phyloP scores from a whole-genome alignment of 495 filamentous ascomycete species.

The Trichoderma parareesei region DNA sequence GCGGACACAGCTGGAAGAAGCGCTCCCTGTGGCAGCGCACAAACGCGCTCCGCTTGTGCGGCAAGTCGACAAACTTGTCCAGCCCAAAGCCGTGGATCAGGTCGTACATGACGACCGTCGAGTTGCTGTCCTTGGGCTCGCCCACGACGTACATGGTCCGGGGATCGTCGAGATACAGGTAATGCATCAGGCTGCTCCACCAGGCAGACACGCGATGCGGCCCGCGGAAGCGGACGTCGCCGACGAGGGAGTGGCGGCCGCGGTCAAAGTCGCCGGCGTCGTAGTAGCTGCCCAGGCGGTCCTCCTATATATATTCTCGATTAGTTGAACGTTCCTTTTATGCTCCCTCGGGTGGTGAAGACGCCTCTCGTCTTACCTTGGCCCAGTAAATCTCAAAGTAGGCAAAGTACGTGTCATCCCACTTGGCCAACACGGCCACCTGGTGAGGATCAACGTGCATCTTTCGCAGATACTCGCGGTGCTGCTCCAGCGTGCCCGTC shows the following conservation, averaged over 20 bases:
- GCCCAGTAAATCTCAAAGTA: slow-evolving; percentile 69
- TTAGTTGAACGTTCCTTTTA: neutral
- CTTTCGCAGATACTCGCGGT: slow-evolving; percentile 51
- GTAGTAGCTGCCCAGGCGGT: slow-evolving; percentile 59
- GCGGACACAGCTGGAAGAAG: slow-evolving; percentile 59
- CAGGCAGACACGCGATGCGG: slow-evolving; percentile 59
- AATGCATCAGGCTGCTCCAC: slow-evolving; percentile 63
- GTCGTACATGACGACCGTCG: slow-evolving; percentile 56
- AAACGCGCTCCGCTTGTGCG: slow-evolving; percentile 58
- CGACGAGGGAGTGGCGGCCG: slow-evolving; percentile 60
- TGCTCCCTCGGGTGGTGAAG: neutral
- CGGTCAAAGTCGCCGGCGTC: slow-evolving; percentile 55
- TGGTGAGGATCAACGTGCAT: slow-evolving; percentile 56
- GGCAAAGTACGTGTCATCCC: slow-evolving; percentile 53
- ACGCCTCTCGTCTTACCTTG: slow-evolving; percentile 38
- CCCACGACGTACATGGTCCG: slow-evolving; percentile 55
- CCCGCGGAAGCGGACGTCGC: slow-evolving; percentile 53
- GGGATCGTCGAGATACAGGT: slow-evolving; percentile 61
- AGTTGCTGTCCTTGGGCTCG: slow-evolving; percentile 54
- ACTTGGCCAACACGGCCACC: slow-evolving; percentile 52
- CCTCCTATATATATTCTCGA: slow-evolving; percentile 39
- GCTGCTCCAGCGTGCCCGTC: slow-evolving; percentile 55
- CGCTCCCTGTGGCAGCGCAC: slow-evolving; percentile 52
- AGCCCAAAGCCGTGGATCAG: slow-evolving; percentile 56
- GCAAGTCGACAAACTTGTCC: slow-evolving; percentile 58